Evolutionary conservation across 768 basidiomycete species (phyloP).

Genomic region (Lentinula lateritia): DNA sequence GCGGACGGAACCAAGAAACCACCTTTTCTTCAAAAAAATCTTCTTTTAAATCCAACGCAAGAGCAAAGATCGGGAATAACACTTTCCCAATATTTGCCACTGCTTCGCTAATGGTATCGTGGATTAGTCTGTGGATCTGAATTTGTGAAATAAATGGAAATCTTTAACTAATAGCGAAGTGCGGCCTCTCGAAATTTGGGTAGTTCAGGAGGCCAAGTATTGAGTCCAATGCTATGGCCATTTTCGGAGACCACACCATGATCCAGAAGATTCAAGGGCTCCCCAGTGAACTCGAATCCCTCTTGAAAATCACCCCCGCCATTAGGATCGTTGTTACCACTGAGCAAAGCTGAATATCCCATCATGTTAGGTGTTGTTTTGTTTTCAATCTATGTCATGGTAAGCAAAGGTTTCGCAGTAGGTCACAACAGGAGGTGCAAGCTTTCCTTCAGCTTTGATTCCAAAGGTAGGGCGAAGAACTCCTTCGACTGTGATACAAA

Average conservation of each 20-base stretch:
- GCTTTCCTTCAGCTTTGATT: conserved; percentile 60
- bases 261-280: conserved; percentile 22
- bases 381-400: conserved; percentile 54
- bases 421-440: neutral
- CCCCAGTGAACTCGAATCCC: conserved; percentile 84
- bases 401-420: neutral
- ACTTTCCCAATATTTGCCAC: conserved; percentile 46
- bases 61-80: conserved; percentile 66
- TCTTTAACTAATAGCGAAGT: conserved; percentile 59
- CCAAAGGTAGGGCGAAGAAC: conserved; percentile 64
- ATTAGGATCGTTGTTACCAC: conserved; percentile 71
- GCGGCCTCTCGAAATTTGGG: conserved; percentile 55
- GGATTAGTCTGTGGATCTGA: neutral
- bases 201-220: conserved; percentile 71
- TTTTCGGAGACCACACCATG: neutral
- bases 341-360: conserved; percentile 66
- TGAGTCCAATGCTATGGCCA: conserved; percentile 48
- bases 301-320: conserved; percentile 86
- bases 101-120: conserved; percentile 35
- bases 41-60: conserved; percentile 56
- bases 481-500: conserved; percentile 43
- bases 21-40: conserved; percentile 68
- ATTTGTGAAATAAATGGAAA: neutral
- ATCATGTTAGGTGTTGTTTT: conserved; percentile 67
- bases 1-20: neutral